Percentiles rank a stretch among this genome's conserved stretches.
Evolutionary conservation across 1,284 basidiomycete species (phyloP).

Genomic region (Gymnopus androsaceus): DNA sequence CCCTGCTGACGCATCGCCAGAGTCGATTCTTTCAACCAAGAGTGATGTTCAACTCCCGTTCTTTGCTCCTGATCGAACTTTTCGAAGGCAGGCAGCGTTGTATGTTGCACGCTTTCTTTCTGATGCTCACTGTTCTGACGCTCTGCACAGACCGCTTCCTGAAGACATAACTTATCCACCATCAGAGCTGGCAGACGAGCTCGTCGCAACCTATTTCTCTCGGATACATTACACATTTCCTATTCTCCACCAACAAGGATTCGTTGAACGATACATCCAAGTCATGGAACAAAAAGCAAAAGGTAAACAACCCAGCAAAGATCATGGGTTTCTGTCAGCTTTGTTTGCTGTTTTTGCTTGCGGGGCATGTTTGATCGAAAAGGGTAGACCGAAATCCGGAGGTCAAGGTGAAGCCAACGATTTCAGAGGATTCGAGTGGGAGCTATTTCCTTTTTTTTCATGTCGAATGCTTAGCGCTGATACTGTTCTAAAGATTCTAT

Average conservation of each 20-base stretch:
- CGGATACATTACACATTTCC: constrained; percentile 23
- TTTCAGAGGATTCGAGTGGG: constrained; percentile 23
- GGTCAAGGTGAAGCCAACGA: constrained; percentile 6
- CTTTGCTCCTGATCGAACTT: constrained; percentile 18
- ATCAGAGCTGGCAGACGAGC: constrained; percentile 20
- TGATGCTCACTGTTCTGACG: background rate
- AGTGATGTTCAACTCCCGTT: constrained; percentile 21
- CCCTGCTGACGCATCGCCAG: constrained; percentile 14
- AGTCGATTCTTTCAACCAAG: constrained; percentile 5
- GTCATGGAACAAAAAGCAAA: constrained; percentile 17
- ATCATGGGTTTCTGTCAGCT: constrained; percentile 18
- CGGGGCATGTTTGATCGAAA: constrained; percentile 18
- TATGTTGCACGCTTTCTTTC: constrained; percentile 5
- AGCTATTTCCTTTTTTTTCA: background rate
- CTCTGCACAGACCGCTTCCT: constrained; percentile 17
- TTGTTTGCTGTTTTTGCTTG: constrained; percentile 25
- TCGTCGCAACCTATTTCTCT: constrained; percentile 21
- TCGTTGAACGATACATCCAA: constrained; percentile 20
- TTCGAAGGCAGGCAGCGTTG: constrained; percentile 17
- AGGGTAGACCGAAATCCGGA: constrained; percentile 8
- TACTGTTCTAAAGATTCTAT: constrained; percentile 16
- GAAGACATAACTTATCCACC: constrained; percentile 23
- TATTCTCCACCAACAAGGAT: constrained; percentile 22
- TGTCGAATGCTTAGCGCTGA: background rate
- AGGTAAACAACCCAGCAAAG: constrained; percentile 17